These are phyloP conservation scores for Verticillium nubilum DNA, from an alignment of 2,329 filamentous ascomycete genomes.

Conservation along the genomic window DNA sequence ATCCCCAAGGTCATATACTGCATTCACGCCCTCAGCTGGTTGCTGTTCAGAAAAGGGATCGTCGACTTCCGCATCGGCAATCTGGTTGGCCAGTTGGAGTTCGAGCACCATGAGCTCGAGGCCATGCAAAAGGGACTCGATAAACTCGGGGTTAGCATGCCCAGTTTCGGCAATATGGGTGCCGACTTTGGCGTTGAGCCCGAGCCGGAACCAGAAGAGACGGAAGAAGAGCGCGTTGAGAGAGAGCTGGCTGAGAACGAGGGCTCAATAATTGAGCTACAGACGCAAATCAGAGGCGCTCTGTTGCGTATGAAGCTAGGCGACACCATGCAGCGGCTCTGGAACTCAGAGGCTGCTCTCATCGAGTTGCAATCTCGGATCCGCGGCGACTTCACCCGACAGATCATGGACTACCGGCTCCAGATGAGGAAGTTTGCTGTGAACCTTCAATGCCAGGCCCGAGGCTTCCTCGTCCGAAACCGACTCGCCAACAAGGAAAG, in stretches of 20 bases:
- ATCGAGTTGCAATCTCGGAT: constrained; percentile 81
- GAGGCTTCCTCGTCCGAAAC: constrained; percentile 69
- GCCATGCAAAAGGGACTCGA: constrained; percentile 96
- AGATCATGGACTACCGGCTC: constrained; percentile 75
- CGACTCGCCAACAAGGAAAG: constrained; percentile 57
- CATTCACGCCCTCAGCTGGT: constrained; percentile 93
- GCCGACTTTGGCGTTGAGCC: constrained; percentile 89
- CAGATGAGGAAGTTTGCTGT: constrained; percentile 79
- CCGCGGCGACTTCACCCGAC: constrained; percentile 79
- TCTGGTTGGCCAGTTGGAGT: constrained; percentile 90
- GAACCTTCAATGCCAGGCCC: constrained; percentile 70
- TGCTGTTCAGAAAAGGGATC: constrained; percentile 92
- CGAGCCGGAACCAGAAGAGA: constrained; percentile 74
- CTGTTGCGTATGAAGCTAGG: constrained; percentile 72
- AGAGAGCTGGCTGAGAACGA: constrained; percentile 78
- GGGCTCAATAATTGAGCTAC: constrained; percentile 67
- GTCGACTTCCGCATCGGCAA: constrained; percentile 96
- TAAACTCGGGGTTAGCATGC: constrained; percentile 92
- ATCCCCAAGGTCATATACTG: constrained; percentile 99
- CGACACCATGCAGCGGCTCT: constrained; percentile 79
- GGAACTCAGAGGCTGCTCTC: constrained; percentile 76
- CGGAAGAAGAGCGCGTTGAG: constrained; percentile 82
- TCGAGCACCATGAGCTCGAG: constrained; percentile 95
- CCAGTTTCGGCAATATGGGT: constrained; percentile 95
- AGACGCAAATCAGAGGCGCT: constrained; percentile 81